phyloP scores from a whole-genome alignment of 2,329 filamentous ascomycete genomes.

The Bipolaris cookei region DNA sequence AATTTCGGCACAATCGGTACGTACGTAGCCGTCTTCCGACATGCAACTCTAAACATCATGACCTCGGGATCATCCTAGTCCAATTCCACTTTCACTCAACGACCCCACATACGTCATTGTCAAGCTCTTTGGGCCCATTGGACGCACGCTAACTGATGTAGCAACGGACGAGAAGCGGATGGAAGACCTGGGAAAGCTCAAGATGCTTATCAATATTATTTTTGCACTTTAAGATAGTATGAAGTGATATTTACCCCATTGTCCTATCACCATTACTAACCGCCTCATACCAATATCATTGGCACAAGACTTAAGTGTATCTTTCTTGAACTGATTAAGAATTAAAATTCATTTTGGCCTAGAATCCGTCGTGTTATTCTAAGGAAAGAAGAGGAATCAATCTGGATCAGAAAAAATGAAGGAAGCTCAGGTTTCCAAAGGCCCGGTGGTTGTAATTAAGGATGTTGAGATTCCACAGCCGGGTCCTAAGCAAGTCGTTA shows the following conservation, averaged over 20 bases:
- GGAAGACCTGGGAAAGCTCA: background rate
- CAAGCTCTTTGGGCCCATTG: background rate
- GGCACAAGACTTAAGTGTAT: too few relatives aligned
- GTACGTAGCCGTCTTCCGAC: background rate
- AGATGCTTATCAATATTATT: too few relatives aligned
- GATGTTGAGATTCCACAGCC: slow-evolving; percentile 44
- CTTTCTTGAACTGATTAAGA: too few relatives aligned
- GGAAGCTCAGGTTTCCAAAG: slow-evolving; percentile 48
- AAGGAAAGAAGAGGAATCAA: too few relatives aligned
- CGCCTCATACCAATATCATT: too few relatives aligned
- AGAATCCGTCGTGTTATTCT: too few relatives aligned
- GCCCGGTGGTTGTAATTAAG: slow-evolving; percentile 47
- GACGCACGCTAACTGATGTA: background rate
- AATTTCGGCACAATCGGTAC: background rate
- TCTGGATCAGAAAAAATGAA: slow-evolving; percentile 44
- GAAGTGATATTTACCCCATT: too few relatives aligned
- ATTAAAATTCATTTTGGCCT: too few relatives aligned
- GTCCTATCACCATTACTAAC: too few relatives aligned
- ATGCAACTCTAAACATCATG: background rate
- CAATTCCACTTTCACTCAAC: background rate
- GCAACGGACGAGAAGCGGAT: background rate
- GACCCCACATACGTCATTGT: background rate
- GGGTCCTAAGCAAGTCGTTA: slow-evolving; percentile 45
- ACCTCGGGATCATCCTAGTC: background rate
- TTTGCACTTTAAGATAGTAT: too few relatives aligned